These are phyloP conservation scores for Carallia pectinifolia DNA, from an alignment of 345 rosid species.

Conservation along the genomic window DNA sequence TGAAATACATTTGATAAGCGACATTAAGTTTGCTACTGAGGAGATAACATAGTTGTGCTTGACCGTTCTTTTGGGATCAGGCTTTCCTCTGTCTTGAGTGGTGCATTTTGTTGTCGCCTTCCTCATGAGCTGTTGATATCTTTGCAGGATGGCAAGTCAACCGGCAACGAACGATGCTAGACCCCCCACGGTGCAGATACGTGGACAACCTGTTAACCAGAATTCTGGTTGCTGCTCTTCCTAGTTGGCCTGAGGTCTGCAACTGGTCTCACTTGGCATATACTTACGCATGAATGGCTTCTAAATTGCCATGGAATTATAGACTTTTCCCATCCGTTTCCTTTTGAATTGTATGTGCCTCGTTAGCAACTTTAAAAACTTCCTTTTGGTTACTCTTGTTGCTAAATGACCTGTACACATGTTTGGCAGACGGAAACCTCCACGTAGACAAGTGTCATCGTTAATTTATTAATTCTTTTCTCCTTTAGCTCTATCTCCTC, in stretches of 20 bases:
- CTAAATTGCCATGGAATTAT: slow-evolving; percentile 8
- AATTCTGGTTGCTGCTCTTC: slow-evolving; percentile 94
- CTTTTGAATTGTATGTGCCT: too few species aligned
- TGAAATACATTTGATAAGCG: background rate
- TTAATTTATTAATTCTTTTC: background rate
- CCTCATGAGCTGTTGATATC: background rate
- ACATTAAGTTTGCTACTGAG: background rate
- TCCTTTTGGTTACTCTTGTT: background rate
- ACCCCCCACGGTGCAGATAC: slow-evolving; percentile 89
- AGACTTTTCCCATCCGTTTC: slow-evolving; percentile 3
- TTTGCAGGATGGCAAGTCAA: slow-evolving; percentile 92
- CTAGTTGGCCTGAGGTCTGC: slow-evolving; percentile 20
- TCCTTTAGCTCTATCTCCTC: background rate
- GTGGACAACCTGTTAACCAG: slow-evolving; percentile 94
- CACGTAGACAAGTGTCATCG: too few species aligned
- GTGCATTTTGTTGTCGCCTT: background rate
- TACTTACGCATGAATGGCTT: slow-evolving; percentile 1
- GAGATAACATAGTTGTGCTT: background rate
- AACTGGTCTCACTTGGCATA: background rate
- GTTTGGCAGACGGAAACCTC: background rate
- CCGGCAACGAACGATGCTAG: slow-evolving; percentile 66
- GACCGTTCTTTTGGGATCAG: background rate
- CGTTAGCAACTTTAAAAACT: slow-evolving; percentile 3
- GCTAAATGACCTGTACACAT: slow-evolving; percentile 16
- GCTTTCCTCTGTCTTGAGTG: background rate